Percentiles rank a stretch among this genome's conserved stretches.
Evolutionary conservation across 2,329 filamentous ascomycete species (phyloP).

Genomic region (Xylaria sp.): DNA sequence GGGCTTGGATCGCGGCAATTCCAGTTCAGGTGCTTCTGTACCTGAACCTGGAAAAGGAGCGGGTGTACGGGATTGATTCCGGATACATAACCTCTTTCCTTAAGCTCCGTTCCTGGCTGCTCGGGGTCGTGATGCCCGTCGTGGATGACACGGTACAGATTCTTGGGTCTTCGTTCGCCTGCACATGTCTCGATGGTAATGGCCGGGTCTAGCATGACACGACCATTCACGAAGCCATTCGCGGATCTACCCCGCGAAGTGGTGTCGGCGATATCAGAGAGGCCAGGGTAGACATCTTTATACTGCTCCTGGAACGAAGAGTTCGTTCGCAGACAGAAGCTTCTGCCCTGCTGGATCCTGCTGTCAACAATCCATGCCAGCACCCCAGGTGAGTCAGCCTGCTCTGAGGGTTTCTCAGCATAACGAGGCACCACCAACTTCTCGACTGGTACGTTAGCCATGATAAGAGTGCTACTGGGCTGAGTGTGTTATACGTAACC

Average conservation of each 20-base stretch:
- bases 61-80: not conserved
- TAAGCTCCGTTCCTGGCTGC: not conserved
- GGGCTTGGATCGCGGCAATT: constrained; percentile 4
- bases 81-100: not conserved
- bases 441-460: not conserved
- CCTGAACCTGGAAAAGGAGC: constrained; percentile 3
- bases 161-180: not conserved
- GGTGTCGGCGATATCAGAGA: not conserved
- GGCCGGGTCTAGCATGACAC: not conserved
- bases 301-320: not conserved
- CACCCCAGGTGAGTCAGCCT: not conserved
- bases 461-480: not conserved
- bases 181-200: constrained; percentile 1
- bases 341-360: not conserved
- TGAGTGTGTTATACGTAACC: not conserved
- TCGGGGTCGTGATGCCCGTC: constrained; percentile 4
- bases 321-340: not conserved
- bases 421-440: constrained; percentile 2
- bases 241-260: not conserved
- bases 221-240: constrained; percentile 4
- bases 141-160: constrained; percentile 6
- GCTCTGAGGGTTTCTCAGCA: not conserved
- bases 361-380: not conserved
- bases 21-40: constrained; percentile 8
- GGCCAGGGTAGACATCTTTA: not conserved